Conservation (phyloP, 352 stramenopile species). For the Phytophthora pistaciae region DNA sequence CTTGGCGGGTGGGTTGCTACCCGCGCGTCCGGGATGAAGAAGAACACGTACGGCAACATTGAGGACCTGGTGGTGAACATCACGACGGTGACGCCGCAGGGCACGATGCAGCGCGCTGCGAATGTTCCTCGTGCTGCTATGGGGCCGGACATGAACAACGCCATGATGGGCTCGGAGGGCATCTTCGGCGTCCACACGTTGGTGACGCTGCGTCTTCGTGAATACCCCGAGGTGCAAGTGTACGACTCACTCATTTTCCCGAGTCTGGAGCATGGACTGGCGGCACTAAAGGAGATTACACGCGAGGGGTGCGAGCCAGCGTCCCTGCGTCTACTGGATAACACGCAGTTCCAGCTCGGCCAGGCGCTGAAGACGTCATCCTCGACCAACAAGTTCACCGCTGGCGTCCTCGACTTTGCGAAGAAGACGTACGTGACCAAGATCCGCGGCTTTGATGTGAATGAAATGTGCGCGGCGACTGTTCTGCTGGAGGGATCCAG, state of each 20-base stretch:
- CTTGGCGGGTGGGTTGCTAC: constrained; percentile 94
- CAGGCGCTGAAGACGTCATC: constrained; percentile 88
- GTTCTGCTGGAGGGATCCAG: constrained; percentile 89
- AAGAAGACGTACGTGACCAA: constrained; percentile 90
- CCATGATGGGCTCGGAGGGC: constrained; percentile 94
- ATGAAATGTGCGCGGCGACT: constrained; percentile 87
- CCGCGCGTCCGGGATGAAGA: constrained; percentile 95
- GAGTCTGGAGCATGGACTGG: constrained; percentile 80
- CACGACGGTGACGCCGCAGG: constrained; percentile 73
- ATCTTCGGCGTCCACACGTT: constrained; percentile 95
- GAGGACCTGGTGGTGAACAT: constrained; percentile 93
- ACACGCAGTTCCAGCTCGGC: constrained; percentile 95
- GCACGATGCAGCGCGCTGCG: constrained; percentile 61
- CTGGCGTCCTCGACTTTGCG: constrained; percentile 71
- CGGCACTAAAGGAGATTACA: constrained; percentile 85
- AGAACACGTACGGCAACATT: constrained; percentile 96
- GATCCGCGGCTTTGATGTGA: constrained; percentile 76
- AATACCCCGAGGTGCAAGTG: constrained; percentile 76
- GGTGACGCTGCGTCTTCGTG: constrained; percentile 93
- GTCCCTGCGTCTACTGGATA: constrained; percentile 94
- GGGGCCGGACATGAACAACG: constrained; percentile 90
- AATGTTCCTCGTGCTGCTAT: constrained; percentile 85
- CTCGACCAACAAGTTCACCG: constrained; percentile 50
- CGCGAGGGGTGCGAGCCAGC: constrained; percentile 76
- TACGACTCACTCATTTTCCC: constrained; percentile 95